Evolutionary conservation across 169 alveolate genomes (phyloP), one percentile per base, ranked within the genome.

Genomic region (Plasmodium sp.): DNA sequence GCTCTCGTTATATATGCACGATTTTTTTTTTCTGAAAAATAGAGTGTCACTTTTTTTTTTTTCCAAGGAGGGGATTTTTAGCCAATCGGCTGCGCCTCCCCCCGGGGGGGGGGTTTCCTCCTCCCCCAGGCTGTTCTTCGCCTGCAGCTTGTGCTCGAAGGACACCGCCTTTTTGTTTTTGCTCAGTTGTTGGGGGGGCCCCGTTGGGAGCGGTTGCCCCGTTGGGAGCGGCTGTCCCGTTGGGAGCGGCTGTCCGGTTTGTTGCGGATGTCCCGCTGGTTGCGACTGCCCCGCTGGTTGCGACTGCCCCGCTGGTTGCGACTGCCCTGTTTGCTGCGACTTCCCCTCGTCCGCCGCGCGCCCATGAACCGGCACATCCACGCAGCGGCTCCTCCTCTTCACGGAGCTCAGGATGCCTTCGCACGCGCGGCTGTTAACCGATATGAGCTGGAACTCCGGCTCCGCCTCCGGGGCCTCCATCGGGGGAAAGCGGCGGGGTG

Each of bases 341-440:
- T 1, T 5, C 41, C 34, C 36, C 22, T 31, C 90, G n/a, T 54
- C 16, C 41, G 9, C 33, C 45, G 43, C 81, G 14, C 74, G 58
- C 0, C 93, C 93, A 86, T 86, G 93, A 7, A 86, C 16, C 0
- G 93, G 56, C 12, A 74, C 54, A 18, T 3, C 75, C 16, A 77
- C 81, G 43, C 39, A 67, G 62, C 33, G 71, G 31, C 58, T 14
- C 67, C 85, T 86, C 45, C 31, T 75, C 12, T 56, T 31, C 43
- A 77, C 31, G 5, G 33, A 22, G 9, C 48, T 77, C 67, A n/a
- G 67, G 7, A 86, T 10, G 12, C 51, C 41, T 18, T 86, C 93
- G 18, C 93, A 86, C 10, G 86, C 93, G 33, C 31, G n/a, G 45
- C 71, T 36, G 18, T 86, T 86, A 31, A 86, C 58, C 45, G 85